Conservation (phyloP, 2,329 filamentous ascomycete species). For the Penicillium olsonii region DNA sequence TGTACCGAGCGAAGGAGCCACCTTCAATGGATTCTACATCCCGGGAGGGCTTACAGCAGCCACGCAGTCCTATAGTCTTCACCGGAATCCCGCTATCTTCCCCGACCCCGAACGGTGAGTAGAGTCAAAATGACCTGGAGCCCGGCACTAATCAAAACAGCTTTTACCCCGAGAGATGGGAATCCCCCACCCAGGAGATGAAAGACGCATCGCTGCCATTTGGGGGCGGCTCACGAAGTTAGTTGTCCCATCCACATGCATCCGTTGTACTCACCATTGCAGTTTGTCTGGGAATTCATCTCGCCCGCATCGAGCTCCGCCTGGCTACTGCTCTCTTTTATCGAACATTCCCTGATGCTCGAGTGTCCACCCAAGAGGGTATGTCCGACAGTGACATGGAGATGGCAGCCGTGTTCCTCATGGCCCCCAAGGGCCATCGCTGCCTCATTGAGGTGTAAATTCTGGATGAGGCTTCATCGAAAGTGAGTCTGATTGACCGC, state of each 20-base stretch:
- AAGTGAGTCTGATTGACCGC: neutral
- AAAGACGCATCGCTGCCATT: slow-evolving; percentile 67
- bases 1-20: slow-evolving; percentile 44
- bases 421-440: slow-evolving; percentile 45
- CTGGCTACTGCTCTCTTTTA: slow-evolving; percentile 57
- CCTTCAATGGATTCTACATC: slow-evolving; percentile 44
- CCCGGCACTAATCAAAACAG: slow-evolving; percentile 8
- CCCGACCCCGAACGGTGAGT: slow-evolving; percentile 53
- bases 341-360: slow-evolving; percentile 31
- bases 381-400: slow-evolving; percentile 44
- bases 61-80: slow-evolving; percentile 57
- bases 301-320: slow-evolving; percentile 62
- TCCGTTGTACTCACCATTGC: neutral
- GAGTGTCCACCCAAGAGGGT: slow-evolving; percentile 21
- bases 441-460: slow-evolving; percentile 38
- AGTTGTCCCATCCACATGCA: slow-evolving; percentile 2
- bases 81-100: slow-evolving; percentile 55
- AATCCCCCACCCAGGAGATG: slow-evolving; percentile 36
- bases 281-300: slow-evolving; percentile 68
- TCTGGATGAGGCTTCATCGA: neutral
- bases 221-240: slow-evolving; percentile 63
- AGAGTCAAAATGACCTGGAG: slow-evolving; percentile 43
- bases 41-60: slow-evolving; percentile 56
- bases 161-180: slow-evolving; percentile 33
- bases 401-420: slow-evolving; percentile 47